Percentiles rank a stretch among this genome's conserved stretches.
Evolutionary conservation across 345 rosid genomes (phyloP).

Genomic region (Carallia brachiata): DNA sequence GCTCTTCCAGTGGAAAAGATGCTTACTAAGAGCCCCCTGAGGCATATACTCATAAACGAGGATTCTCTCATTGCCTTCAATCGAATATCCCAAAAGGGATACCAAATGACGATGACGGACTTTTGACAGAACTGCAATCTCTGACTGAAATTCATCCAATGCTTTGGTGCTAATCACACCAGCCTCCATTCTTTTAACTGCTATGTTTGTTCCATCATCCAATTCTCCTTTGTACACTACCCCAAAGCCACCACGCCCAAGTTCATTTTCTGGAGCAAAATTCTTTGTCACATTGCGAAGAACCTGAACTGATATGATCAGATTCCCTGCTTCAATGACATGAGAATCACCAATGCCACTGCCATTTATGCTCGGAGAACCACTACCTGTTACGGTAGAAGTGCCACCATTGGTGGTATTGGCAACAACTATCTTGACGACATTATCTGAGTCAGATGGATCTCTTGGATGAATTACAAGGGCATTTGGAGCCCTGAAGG

Average conservation of each 20-base stretch:
- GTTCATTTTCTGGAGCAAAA: conserved; percentile 63
- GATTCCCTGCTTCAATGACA: conserved; percentile 66
- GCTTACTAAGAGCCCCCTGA: conserved; percentile 73
- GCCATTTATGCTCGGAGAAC: conserved; percentile 47
- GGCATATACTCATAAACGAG: conserved; percentile 80
- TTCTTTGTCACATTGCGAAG: conserved; percentile 65
- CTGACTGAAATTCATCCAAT: conserved; percentile 63
- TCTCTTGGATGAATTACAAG: conserved; percentile 70
- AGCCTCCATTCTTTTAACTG: conserved; percentile 78
- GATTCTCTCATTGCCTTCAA: conserved; percentile 63
- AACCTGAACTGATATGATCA: conserved; percentile 72
- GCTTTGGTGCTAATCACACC: conserved; percentile 61
- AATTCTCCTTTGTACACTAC: conserved; percentile 73
- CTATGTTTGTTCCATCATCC: conserved; percentile 68
- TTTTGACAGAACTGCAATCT: conserved; percentile 73
- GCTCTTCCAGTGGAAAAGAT: conserved; percentile 74
- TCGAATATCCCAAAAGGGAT: conserved; percentile 62
- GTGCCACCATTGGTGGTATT: conserved; percentile 42
- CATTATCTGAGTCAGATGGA: conserved; percentile 52
- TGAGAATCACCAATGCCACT: conserved; percentile 54
- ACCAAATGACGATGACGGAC: conserved; percentile 77
- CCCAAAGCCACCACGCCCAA: conserved; percentile 80
- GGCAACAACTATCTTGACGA: conserved; percentile 60
- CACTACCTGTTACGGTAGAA: conserved; percentile 42
- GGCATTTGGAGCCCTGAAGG: conserved; percentile 38